phyloP scores from a whole-genome alignment of 2,329 filamentous ascomycete species.

The Exophiala dermatitidis region DNA sequence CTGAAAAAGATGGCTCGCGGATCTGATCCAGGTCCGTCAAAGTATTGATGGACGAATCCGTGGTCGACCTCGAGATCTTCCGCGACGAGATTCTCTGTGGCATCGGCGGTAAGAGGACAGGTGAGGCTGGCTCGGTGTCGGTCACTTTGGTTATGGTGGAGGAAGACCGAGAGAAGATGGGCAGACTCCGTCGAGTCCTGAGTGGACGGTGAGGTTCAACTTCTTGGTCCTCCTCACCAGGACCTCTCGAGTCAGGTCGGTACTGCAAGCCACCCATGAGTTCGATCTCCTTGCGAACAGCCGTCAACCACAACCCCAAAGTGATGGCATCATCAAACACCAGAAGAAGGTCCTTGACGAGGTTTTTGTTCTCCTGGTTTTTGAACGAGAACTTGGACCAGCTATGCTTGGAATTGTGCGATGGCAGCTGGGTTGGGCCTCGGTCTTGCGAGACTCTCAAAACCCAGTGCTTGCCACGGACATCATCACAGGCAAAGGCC shows the following conservation, averaged over 20 bases:
- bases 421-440: constrained; percentile 2
- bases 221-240: constrained; percentile 9
- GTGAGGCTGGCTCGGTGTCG: neutral
- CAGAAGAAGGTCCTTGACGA: constrained; percentile 38
- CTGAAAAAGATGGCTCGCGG: constrained; percentile 14
- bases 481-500: constrained; percentile 45
- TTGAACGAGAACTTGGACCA: constrained; percentile 38
- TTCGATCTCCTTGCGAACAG: constrained; percentile 42
- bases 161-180: constrained; percentile 9
- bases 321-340: constrained; percentile 40
- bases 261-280: constrained; percentile 41
- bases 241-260: constrained; percentile 32
- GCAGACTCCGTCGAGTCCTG: constrained; percentile 15
- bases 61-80: constrained; percentile 31
- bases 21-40: constrained; percentile 12
- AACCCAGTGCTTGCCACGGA: constrained; percentile 45
- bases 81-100: constrained; percentile 5
- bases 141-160: constrained; percentile 1
- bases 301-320: constrained; percentile 41
- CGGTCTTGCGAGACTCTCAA: constrained; percentile 38
- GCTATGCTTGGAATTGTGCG: constrained; percentile 28
- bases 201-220: constrained; percentile 3
- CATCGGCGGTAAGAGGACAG: constrained; percentile 10
- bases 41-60: constrained; percentile 38
- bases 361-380: constrained; percentile 30